phyloP scores from a whole-genome alignment of 371 early-diverging fungal genomes.

The Mucor velutinosus region DNA sequence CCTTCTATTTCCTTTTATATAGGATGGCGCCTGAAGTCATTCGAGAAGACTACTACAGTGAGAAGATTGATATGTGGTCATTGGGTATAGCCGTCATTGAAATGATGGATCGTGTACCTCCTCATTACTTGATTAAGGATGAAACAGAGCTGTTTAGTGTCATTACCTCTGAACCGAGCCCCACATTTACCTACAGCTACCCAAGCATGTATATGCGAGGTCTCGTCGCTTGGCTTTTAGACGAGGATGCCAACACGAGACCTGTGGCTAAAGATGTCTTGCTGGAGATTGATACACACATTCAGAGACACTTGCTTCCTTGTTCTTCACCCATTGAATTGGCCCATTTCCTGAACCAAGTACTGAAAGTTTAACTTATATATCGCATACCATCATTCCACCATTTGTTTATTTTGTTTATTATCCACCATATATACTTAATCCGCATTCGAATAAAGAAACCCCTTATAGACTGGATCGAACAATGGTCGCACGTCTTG shows the following conservation, averaged over 20 bases:
- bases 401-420: background rate
- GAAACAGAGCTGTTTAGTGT: slow-evolving; percentile 46
- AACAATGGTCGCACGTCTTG: no score
- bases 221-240: slow-evolving; percentile 51
- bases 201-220: slow-evolving; percentile 56
- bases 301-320: slow-evolving; percentile 37
- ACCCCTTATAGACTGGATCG: no score
- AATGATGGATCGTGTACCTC: slow-evolving; percentile 61
- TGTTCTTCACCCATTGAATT: slow-evolving; percentile 36
- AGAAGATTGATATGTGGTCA: slow-evolving; percentile 97
- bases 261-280: slow-evolving; percentile 49
- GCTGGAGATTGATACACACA: slow-evolving; percentile 43
- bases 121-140: slow-evolving; percentile 51
- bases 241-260: slow-evolving; percentile 40
- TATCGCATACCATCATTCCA: background rate
- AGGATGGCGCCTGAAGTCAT: slow-evolving; percentile 95
- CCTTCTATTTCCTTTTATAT: slow-evolving; percentile 7
- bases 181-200: slow-evolving; percentile 53
- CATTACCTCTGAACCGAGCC: slow-evolving; percentile 45
- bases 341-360: slow-evolving; percentile 37
- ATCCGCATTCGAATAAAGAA: no score
- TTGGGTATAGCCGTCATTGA: slow-evolving; percentile 84
- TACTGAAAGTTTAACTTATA: slow-evolving; percentile 7
- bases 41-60: slow-evolving; percentile 82
- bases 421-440: no score